Conservation (phyloP, 2,329 filamentous ascomycete genomes). For the Bipolaris sorokiniana region DNA sequence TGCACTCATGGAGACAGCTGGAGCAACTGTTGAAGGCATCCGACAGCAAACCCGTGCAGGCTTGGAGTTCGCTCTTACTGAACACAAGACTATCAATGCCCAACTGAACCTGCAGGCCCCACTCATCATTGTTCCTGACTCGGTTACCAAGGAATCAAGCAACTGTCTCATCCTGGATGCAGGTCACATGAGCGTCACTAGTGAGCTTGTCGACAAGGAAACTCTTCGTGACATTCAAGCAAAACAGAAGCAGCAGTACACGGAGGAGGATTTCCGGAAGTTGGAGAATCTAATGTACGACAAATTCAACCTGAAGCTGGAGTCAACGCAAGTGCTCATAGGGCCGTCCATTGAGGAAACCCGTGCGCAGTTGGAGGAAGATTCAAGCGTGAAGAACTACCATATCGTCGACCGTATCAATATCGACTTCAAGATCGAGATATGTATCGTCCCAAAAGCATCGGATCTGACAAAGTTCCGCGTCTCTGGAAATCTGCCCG, state of each 20-base stretch:
- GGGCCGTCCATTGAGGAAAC: constrained; percentile 92
- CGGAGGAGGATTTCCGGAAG: constrained; percentile 83
- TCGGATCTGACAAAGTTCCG: constrained; percentile 91
- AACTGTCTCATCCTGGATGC: constrained; percentile 95
- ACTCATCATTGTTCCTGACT: constrained; percentile 94
- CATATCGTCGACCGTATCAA: constrained; percentile 98
- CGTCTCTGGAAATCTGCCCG: constrained; percentile 87
- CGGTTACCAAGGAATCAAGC: constrained; percentile 78
- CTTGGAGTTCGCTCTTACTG: constrained; percentile 92
- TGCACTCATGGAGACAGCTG: constrained; percentile 92
- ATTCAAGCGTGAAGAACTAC: constrained; percentile 71
- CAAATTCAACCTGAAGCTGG: constrained; percentile 89
- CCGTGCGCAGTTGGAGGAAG: constrained; percentile 75
- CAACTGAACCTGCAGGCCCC: constrained; percentile 95
- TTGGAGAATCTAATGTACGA: constrained; percentile 97
- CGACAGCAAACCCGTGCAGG: constrained; percentile 95
- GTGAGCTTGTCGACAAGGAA: constrained; percentile 89
- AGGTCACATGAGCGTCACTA: constrained; percentile 92
- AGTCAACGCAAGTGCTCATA: constrained; percentile 94
- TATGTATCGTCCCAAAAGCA: constrained; percentile 94
- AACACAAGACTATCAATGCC: constrained; percentile 97
- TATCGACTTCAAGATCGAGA: constrained; percentile 94
- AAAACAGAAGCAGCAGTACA: constrained; percentile 87
- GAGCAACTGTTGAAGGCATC: constrained; percentile 92
- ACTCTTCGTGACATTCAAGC: constrained; percentile 88